phyloP scores from a whole-genome alignment of 306 rosid species.

The Vachellia pachyceras region DNA sequence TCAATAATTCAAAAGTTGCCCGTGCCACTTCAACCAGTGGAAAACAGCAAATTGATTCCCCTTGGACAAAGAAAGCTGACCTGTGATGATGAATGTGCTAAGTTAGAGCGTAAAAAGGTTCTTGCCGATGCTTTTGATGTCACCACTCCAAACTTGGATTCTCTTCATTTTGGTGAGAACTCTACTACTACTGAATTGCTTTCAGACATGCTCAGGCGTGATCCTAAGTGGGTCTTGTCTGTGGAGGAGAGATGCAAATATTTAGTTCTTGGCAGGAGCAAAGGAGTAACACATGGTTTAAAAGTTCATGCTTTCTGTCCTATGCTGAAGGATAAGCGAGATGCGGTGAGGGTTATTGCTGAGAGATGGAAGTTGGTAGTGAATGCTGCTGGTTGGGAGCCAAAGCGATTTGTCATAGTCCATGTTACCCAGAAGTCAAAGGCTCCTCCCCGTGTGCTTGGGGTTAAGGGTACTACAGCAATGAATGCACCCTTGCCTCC shows the following conservation, averaged over 20 bases:
- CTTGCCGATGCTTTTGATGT: conserved; percentile 96
- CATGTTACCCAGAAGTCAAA: conserved; percentile 84
- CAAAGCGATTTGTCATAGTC: conserved; percentile 76
- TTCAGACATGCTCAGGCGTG: conserved; percentile 71
- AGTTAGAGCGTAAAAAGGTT: conserved; percentile 82
- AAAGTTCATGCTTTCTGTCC: conserved; percentile 86
- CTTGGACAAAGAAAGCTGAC: conserved; percentile 84
- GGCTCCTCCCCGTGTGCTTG: conserved; percentile 75
- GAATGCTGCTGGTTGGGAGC: conserved; percentile 92
- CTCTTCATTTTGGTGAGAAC: conserved; percentile 84
- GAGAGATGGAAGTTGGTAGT: conserved; percentile 89
- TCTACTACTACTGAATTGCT: conserved; percentile 65
- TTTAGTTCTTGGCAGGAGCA: conserved; percentile 82
- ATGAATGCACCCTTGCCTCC: conserved; percentile 57
- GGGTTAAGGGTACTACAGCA: conserved; percentile 74
- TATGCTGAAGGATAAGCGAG: conserved; percentile 86
- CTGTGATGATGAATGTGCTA: conserved; percentile 94
- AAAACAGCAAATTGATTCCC: conserved; percentile 64
- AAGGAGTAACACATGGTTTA: conserved; percentile 68
- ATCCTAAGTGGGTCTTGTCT: conserved; percentile 86
- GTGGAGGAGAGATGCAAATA: conserved; percentile 94
- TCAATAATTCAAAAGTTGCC: conserved; percentile 80
- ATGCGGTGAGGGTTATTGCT: conserved; percentile 78
- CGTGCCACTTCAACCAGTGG: conserved; percentile 70
- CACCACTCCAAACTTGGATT: conserved; percentile 68